A percentile compares a stretch with the other conserved stretches of the same genome.
phyloP scores from a whole-genome alignment of 2,329 filamentous ascomycete species.

The Pseudogymnoascus sp. region DNA sequence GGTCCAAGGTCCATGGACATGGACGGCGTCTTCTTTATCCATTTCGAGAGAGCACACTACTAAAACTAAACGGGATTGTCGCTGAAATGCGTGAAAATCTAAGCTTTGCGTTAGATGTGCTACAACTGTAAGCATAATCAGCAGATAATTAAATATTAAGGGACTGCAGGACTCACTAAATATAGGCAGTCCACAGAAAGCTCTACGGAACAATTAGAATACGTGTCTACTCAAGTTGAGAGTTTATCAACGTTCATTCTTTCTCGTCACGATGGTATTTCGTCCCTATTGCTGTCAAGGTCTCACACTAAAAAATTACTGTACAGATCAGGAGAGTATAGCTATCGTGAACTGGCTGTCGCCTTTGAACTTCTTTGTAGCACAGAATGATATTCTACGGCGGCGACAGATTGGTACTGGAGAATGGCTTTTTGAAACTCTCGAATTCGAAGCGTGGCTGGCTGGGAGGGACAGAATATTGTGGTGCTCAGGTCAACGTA shows the following conservation, averaged over 20 bases:
- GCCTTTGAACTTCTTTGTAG: not conserved
- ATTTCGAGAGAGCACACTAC: slow-evolving; percentile 17
- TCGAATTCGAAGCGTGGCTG: not conserved
- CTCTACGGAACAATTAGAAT: not conserved
- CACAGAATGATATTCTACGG: not conserved
- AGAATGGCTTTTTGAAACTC: not conserved
- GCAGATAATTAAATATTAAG: not conserved
- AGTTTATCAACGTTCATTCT: not conserved
- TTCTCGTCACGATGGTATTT: not conserved
- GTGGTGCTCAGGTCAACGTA: not conserved
- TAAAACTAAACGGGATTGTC: slow-evolving; percentile 14
- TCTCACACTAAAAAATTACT: not conserved
- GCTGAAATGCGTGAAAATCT: slow-evolving; percentile 13
- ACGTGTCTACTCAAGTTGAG: not conserved
- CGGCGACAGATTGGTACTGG: not conserved
- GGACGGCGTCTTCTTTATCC: slow-evolving; percentile 16
- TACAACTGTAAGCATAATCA: slow-evolving; percentile 15
- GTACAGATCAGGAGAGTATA: not conserved
- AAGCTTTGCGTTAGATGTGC: slow-evolving; percentile 12
- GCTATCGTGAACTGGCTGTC: not conserved
- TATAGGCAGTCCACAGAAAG: not conserved
- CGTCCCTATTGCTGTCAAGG: not conserved
- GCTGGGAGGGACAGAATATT: not conserved
- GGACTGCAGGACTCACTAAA: not conserved
- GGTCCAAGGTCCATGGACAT: slow-evolving; percentile 12